Evolutionary conservation across 352 stramenopile species (phyloP), one percentile per base, ranked within the genome.

Genomic region (Phytopythium ostracodes): DNA sequence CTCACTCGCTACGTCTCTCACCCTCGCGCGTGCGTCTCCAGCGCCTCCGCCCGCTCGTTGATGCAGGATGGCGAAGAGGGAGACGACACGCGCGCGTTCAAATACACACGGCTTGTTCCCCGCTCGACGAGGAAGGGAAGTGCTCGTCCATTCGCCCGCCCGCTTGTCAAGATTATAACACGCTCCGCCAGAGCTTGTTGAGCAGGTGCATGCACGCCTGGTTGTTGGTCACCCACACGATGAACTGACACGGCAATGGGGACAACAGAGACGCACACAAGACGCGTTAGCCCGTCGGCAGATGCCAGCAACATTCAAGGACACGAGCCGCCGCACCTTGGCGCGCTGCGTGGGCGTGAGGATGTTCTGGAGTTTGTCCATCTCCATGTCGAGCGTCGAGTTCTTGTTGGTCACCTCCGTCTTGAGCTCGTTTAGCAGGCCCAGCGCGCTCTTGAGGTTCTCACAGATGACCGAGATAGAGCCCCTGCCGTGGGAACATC

Each of bases 181-280:
- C 85, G 72, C 81, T 94, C 62, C 83, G 92, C 94, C 94, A 98
- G 58, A 98, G 75, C 76, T 98, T 97, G 81, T 98, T 97, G n/a
- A 98, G 79, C 76, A 98, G 85, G 67, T 98, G 89, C 89, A 98
- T 98, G 64, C 88, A 97, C 44, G 94, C 94, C 59, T 92, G 88
- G 68, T 98, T 98, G 73, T 98, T 97, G 53, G 89, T 96, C 58
- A 98, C 91, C 94, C 94, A 98, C 29, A 98, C 88, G 52, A 98
- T 96, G 73, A 98, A 98, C 76, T 93, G 60, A 35, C 70, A 35
- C 49, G 56, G 33, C 52, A 69, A 62, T 38, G 46, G 17, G 42
- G 49, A 63, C 55, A 56, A 38, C 9, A 68, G 6, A 36, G 43
- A 29, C 25, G 54, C 33, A 38, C 33, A 38, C 46, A 50, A 36